Base-by-base conservation (phyloP, 805 yeast genomes). In the Kazachstania viticola region DNA sequence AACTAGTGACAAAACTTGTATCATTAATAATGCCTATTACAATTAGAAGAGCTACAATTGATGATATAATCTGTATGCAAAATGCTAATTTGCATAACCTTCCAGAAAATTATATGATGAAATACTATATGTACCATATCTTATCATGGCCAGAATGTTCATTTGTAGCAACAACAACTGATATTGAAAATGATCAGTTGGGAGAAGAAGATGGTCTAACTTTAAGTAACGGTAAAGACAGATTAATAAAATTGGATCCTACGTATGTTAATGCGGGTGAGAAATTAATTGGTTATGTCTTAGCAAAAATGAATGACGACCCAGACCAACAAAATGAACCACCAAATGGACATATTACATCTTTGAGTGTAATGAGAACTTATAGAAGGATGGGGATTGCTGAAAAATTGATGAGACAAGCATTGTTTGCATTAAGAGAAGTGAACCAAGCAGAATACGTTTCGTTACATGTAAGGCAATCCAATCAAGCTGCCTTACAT, bases 71-170 rank as follows among this genome's bases (percentile, higher is more conserved):
- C 58, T 91, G 91, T 14, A 91, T 88, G 87, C 98, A 88, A 56
- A 85, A 84, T 65, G 91, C 94, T 40, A 87, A 87, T 54, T 62
- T 87, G 55, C 79, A 79, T 42, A 88, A 88, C 51, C 64, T 91
- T 39, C 98, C 98, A 5, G 98, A 91, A 56, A 91, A 91, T 61
- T 91, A 91, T 54, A 78, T 81, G 41, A 62, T 87, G 57, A 85
- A 87, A 56, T 91, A 85, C 60, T 91, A 91, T 60, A 71, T 91
- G 68, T 91, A 91, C 58, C 98, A 91, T 58, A 70, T 84, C 7
- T 62, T 88, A 31, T 78, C 96, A 23, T 91, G 98, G 98, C 98
- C 98, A 2, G 94, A 88, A 54, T 93, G 94, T 11, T 82, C 95
- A 25, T 91, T 77, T 62, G 97, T 91, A 23, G 98, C 98, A 13